phyloP scores from a whole-genome alignment of 2,329 filamentous ascomycete species.

The Gnomoniopsis smithogilvyi region DNA sequence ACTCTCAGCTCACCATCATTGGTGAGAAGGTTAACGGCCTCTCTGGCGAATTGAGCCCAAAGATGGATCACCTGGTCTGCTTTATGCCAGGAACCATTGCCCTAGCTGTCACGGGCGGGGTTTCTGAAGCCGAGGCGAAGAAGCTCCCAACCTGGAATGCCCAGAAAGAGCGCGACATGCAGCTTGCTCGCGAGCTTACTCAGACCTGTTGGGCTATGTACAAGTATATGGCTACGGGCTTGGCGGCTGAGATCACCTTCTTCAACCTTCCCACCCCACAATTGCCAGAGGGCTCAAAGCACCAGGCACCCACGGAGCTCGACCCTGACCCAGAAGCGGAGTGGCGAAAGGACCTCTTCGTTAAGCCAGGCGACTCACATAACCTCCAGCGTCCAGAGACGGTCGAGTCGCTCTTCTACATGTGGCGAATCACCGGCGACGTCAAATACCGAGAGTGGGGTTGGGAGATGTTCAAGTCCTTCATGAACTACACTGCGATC shows the following conservation, averaged over 20 bases:
- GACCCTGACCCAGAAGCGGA: slow-evolving; percentile 50
- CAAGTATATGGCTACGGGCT: slow-evolving; percentile 79
- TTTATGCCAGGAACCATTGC: slow-evolving; percentile 97
- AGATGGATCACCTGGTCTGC: slow-evolving; percentile 98
- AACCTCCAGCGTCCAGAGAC: slow-evolving; percentile 96
- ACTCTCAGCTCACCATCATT: slow-evolving; percentile 80
- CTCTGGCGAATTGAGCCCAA: slow-evolving; percentile 63
- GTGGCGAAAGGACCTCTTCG: slow-evolving; percentile 76
- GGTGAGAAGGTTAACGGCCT: slow-evolving; percentile 81
- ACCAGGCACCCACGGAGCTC: slow-evolving; percentile 48
- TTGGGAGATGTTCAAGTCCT: slow-evolving; percentile 96
- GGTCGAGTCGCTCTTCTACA: slow-evolving; percentile 94
- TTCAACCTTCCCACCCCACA: slow-evolving; percentile 75
- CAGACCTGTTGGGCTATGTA: slow-evolving; percentile 99
- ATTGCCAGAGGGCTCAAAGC: slow-evolving; percentile 53
- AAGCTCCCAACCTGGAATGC: slow-evolving; percentile 70
- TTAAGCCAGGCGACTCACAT: slow-evolving; percentile 81
- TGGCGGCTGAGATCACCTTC: slow-evolving; percentile 93
- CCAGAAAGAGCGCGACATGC: slow-evolving; percentile 81
- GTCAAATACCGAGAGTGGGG: slow-evolving; percentile 90
- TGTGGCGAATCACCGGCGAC: slow-evolving; percentile 97
- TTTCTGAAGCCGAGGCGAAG: slow-evolving; percentile 71
- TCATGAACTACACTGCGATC: slow-evolving; percentile 80
- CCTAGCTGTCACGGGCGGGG: slow-evolving; percentile 76
- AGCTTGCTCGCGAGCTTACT: slow-evolving; percentile 83